A percentile compares a stretch with the other conserved stretches of the same genome.
Conservation (phyloP, 768 basidiomycete species). For the Tricholoma terreum region DNA sequence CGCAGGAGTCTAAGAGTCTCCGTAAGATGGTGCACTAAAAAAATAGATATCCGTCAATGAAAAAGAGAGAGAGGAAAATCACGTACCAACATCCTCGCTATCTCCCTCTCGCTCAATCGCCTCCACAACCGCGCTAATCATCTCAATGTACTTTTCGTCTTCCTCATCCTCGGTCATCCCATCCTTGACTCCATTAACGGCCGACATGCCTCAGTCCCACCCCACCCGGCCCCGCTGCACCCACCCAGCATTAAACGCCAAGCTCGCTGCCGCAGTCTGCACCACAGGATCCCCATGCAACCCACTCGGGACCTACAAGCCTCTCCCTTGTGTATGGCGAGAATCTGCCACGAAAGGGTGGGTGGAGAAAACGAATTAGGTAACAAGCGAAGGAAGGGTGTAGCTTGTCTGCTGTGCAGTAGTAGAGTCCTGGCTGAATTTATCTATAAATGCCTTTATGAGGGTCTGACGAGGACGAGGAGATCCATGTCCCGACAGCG, state of each 20-base stretch:
- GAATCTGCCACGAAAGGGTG: constrained; percentile 39
- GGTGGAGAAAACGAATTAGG: constrained; percentile 62
- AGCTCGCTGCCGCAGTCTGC: constrained; percentile 75
- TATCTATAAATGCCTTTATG: constrained; percentile 45
- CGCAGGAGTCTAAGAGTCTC: constrained; percentile 78
- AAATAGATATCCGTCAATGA: not conserved
- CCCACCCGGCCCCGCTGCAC: constrained; percentile 62
- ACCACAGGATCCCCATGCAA: constrained; percentile 67
- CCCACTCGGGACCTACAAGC: constrained; percentile 61
- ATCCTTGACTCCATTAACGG: constrained; percentile 16
- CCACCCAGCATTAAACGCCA: constrained; percentile 74
- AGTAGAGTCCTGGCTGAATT: constrained; percentile 18
- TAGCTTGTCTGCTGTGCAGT: constrained; percentile 46
- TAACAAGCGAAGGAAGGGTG: constrained; percentile 61
- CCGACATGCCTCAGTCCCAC: constrained; percentile 3
- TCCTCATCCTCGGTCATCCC: constrained; percentile 38
- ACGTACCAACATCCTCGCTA: constrained; percentile 80
- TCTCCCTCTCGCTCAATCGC: constrained; percentile 66
- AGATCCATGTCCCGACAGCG: constrained; percentile 50
- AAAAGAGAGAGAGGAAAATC: constrained; percentile 2
- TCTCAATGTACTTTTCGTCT: constrained; percentile 79
- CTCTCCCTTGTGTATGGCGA: constrained; percentile 27
- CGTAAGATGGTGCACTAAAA: constrained; percentile 68
- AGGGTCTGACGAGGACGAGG: constrained; percentile 37
- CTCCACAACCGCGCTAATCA: constrained; percentile 80